phyloP scores from a whole-genome alignment of 768 basidiomycete species.

The Agaricus sinodeliciosus region DNA sequence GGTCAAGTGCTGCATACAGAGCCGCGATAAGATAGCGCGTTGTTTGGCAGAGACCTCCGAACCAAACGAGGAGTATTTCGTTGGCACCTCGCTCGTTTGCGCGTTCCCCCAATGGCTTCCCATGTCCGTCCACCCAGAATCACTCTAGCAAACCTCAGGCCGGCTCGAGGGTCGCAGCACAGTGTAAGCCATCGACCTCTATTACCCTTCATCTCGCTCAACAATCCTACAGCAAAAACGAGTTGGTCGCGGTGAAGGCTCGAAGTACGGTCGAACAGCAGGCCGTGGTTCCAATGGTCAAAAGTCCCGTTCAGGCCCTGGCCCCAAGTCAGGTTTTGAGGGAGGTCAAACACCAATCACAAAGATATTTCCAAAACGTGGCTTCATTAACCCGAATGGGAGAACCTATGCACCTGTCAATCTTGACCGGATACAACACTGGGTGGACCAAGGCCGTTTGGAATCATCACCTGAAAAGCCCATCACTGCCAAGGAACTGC shows the following conservation, averaged over 20 bases:
- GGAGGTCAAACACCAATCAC: slow-evolving; percentile 96
- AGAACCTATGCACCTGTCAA: slow-evolving; percentile 81
- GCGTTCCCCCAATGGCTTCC: slow-evolving; percentile 25
- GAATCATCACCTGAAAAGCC: slow-evolving; percentile 71
- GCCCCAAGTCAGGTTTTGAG: slow-evolving; percentile 82
- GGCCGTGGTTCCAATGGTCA: slow-evolving; percentile 95
- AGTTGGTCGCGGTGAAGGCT: slow-evolving; percentile 89
- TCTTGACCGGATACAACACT: slow-evolving; percentile 81
- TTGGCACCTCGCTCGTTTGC: background rate
- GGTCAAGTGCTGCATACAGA: background rate
- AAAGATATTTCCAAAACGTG: slow-evolving; percentile 86
- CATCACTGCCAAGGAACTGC: slow-evolving; percentile 81
- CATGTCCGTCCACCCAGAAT: slow-evolving; percentile 32
- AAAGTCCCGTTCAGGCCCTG: slow-evolving; percentile 85
- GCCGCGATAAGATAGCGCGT: background rate
- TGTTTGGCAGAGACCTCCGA: slow-evolving; percentile 10
- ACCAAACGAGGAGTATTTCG: slow-evolving; percentile 9
- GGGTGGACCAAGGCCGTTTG: slow-evolving; percentile 83
- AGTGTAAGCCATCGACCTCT: slow-evolving; percentile 33
- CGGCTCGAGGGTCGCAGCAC: slow-evolving; percentile 65
- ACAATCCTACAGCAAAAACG: slow-evolving; percentile 70
- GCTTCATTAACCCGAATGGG: slow-evolving; percentile 78
- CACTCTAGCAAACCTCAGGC: slow-evolving; percentile 66
- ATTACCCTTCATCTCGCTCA: background rate
- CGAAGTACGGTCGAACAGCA: slow-evolving; percentile 86